Evolutionary conservation across 352 stramenopile species (phyloP), one percentile per base, ranked within the genome.

Genomic region (Globisporangium heterothallicum): DNA sequence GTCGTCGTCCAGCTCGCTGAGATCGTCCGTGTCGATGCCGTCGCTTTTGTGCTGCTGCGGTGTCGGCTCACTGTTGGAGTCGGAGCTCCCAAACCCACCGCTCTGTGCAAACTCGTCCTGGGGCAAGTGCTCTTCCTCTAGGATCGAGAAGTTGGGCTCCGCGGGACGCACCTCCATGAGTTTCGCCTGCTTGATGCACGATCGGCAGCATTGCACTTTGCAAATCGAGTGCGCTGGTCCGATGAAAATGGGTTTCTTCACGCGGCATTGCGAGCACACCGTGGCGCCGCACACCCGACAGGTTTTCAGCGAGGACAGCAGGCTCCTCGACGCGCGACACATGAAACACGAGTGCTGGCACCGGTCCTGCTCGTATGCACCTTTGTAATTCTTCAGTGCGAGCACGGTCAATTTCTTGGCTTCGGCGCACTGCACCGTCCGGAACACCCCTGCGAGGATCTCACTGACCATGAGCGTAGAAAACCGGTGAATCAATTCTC

Each of bases 391-490:
- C 35, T 40, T 45, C 18, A 53, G 53, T 14, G 70, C 52, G 13
- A 85, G 40, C 21, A 79, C 54, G 42, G 71, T 85, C 16, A 84
- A 50, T 46, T 77, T 81, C 63, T 84, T 84, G 49, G 73, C 73
- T 27, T 81, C 64, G 0, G 73, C 70, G 24, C 68, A 80, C 2
- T 53, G 44, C 7, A 81, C 72, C 3, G 59, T 66, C 26, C 60
- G 63, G n/a, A 77, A 58, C 4, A 77, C 36, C 0, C 53, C 61
- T 1, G 44, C 56, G 49, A 82, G 62, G 40, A 78, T 74, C 27
- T 66, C 64, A 27, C 61, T 57, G 2, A 63, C 70, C 34, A 56
- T 59, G 18, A 64, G 40, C n/a, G 67, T 53, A 6, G 60, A 53
- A 6, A 68, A 44, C 36, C 66, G 49, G 6, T 61, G 51, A 1